Evolutionary conservation across 2,329 filamentous ascomycete species (phyloP).

Genomic region (Orbilia blumenaviensis): DNA sequence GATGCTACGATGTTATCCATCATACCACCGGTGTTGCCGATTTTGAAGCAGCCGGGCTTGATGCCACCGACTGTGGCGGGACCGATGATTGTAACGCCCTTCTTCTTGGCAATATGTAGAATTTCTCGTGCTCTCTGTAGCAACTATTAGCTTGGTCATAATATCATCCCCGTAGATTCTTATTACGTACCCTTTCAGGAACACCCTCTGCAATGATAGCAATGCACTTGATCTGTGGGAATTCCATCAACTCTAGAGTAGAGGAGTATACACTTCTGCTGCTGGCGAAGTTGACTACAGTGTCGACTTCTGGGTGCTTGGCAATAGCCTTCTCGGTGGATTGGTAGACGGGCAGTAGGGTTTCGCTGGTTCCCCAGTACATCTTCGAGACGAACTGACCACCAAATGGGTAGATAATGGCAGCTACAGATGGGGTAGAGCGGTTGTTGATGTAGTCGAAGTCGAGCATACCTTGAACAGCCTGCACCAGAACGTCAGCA

Average conservation of each 20-base stretch:
- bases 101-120: constrained; percentile 93
- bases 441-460: constrained; percentile 99
- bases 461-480: constrained; percentile 74
- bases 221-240: constrained; percentile 96
- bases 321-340: constrained; percentile 87
- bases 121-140: constrained; percentile 87
- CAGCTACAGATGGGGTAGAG: constrained; percentile 91
- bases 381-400: constrained; percentile 99
- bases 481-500: constrained; percentile 55
- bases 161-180: neutral
- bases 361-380: constrained; percentile 99
- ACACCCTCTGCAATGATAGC: constrained; percentile 99
- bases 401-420: constrained; percentile 99
- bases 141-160: neutral
- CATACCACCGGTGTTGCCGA: constrained; percentile 99
- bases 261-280: constrained; percentile 98
- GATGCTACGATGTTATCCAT: constrained; percentile 99
- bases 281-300: constrained; percentile 98
- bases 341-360: constrained; percentile 97
- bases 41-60: constrained; percentile 99
- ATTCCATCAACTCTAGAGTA: constrained; percentile 98
- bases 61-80: constrained; percentile 98
- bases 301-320: constrained; percentile 97
- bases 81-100: constrained; percentile 98
- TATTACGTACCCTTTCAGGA: constrained; percentile 82